Evolutionary conservation across 805 yeast species (phyloP), one percentile per base, ranked within the genome.

Genomic region (Kuraishia molischiana): DNA sequence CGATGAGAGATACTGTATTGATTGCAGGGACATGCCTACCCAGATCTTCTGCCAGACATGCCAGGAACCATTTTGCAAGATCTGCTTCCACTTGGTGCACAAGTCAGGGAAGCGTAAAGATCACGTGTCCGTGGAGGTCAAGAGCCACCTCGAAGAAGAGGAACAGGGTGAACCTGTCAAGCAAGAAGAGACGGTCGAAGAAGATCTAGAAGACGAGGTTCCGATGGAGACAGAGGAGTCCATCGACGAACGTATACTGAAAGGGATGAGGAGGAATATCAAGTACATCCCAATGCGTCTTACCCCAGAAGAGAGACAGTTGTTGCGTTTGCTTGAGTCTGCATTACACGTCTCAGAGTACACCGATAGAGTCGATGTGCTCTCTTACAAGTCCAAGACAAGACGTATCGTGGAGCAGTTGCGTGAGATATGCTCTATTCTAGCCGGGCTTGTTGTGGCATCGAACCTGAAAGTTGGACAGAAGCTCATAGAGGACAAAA

Each of bases 261-360:
- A 50, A 2, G 62, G 62, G 15, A 61, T 75, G 36, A 61, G 60
- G 34, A 59, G 57, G 36, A 67, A 73, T 45, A 54, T 75, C 28
- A 54, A 63, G 41, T 82, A 66, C 46, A 77, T 83, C 37, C 94
- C 94, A 13, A 52, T 83, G 66, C 67, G 94, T 44, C 63, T 83
- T 24, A 69, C 81, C 0, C 59, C 61, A 35, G 82, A 77, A 33
- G 94, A 83, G 53, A 69, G 94, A 44, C 82, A 79, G 53, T 54
- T 79, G 30, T 57, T 83, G 38, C 64, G 81, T 41, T 57, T 83
- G 31, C 59, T 82, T 32, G 87, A 83, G 45, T 87, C 92, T 2
- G 87, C 89, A 0, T 60, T 83, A 37, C 73, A 79, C 46, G 94
- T 83, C 9, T 77, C 85, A 13, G 90, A 83, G 48, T 83, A 83